Evolutionary conservation across 257 asterid genomes (phyloP), one percentile per base, ranked within the genome.

Genomic region (Solanum chilense): DNA sequence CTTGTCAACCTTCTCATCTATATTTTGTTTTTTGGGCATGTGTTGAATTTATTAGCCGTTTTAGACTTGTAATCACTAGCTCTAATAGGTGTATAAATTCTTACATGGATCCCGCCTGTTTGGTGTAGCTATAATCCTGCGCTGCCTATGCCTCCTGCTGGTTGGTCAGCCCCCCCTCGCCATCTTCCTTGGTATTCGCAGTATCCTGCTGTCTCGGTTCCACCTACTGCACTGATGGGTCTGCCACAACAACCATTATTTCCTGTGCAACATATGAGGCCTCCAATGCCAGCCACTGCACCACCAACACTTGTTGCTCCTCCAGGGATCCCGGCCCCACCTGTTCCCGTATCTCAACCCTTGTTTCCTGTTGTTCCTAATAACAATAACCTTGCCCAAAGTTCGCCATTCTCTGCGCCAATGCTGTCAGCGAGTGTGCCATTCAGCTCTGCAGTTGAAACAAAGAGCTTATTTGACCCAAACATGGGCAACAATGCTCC

Each of bases 151-250:
- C 96, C 95, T 74, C 92, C 94, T 73, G 91, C 87, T 88, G 96
- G 95, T 85, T 96, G 99, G 99, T 89, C 91, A 37, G 89, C 76
- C 87, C 90, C 93, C 25, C 93, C 95, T 69, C 98, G 94, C 27
- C 99, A 96, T 44, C 98, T 92, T 84, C 92, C 90, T 44, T 95
- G 98, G 99, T 94, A 93, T 92, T 92, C 96, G 35, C 98, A 92
- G 87, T 92, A 90, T 91, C 93, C 97, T 45, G 91, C 90, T 90
- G 90, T 86, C 76, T 91, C 98, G 25, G 92, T 89, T 86, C 93
- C 94, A 77, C 96, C 96, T 39, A 88, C 96, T 70, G 91, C 95
- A 44, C 93, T 93, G 37, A 69, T 89, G 86, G 97, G 97, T 84
- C 45, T 93, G 92, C 94, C 95, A 29, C 96, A 91, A 76, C 97